These are phyloP conservation scores for Manihot esculenta DNA, from an alignment of 441 rosid species.

Conservation along the genomic window DNA sequence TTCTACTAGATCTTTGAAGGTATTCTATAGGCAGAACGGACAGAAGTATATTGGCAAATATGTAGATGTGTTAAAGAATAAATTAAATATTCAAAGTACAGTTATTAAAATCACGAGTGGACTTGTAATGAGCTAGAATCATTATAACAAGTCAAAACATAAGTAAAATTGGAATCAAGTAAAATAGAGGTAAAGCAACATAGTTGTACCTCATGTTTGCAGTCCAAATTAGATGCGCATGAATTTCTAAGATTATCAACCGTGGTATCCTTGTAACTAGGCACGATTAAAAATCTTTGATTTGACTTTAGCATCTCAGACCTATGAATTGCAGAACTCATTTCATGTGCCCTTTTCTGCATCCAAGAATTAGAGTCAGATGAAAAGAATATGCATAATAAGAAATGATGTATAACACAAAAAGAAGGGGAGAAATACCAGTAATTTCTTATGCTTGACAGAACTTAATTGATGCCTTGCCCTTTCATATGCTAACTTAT, in stretches of 20 bases:
- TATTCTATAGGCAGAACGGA: background rate
- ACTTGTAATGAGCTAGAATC: no score
- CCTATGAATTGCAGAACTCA: conserved; percentile 48
- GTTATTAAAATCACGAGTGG: no score
- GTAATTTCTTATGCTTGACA: conserved; percentile 49
- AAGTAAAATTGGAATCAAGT: no score
- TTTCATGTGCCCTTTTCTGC: conserved; percentile 58
- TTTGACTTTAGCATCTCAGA: conserved; percentile 55
- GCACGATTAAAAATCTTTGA: conserved; percentile 28
- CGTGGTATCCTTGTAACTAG: conserved; percentile 30
- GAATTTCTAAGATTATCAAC: conserved; percentile 26
- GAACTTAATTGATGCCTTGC: conserved; percentile 60
- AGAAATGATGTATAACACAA: conserved; percentile 6
- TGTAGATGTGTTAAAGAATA: background rate
- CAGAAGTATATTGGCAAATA: background rate
- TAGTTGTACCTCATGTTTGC: conserved; percentile 47
- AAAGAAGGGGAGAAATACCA: conserved; percentile 44
- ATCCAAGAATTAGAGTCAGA: conserved; percentile 26
- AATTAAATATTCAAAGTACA: background rate
- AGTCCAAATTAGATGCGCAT: conserved; percentile 24
- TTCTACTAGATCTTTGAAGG: background rate
- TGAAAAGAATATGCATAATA: conserved; percentile 20
- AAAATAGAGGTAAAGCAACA: no score
- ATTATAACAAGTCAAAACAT: no score
- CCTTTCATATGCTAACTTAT: conserved; percentile 59